Evolutionary conservation across 1,284 basidiomycete species (phyloP).

Genomic region (Ganoderma lingzhi): DNA sequence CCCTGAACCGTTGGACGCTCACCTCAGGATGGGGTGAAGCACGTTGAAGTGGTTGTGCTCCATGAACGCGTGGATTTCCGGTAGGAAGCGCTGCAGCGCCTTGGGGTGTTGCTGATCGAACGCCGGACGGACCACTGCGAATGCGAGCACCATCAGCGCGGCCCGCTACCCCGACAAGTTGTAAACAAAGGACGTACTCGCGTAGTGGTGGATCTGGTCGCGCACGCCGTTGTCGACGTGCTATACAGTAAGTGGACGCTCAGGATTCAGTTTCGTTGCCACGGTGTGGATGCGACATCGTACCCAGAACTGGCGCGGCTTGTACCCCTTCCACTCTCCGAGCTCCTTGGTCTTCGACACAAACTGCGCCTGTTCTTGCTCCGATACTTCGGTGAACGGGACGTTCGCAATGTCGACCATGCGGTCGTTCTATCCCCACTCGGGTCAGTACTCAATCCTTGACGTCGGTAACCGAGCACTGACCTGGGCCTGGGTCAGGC

Average conservation of each 20-base stretch:
- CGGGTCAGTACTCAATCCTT: neutral
- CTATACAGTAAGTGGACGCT: too few relatives aligned
- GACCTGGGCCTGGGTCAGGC: conserved; percentile 56
- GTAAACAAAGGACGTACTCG: conserved; percentile 55
- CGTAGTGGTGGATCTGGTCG: conserved; percentile 69
- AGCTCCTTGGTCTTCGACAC: conserved; percentile 56
- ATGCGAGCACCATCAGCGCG: neutral
- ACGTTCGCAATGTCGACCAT: conserved; percentile 32
- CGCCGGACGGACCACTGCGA: conserved; percentile 13
- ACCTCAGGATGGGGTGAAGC: conserved; percentile 16
- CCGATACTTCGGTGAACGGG: conserved; percentile 54
- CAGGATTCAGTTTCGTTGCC: too few relatives aligned
- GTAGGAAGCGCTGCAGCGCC: conserved; percentile 47
- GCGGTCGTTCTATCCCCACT: conserved; percentile 33
- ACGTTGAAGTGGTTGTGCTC: conserved; percentile 43
- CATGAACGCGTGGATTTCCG: conserved; percentile 49
- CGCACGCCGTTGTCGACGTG: conserved; percentile 64
- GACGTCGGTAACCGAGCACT: too few relatives aligned
- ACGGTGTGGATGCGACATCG: neutral
- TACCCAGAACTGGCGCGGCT: conserved; percentile 64
- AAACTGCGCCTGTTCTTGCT: conserved; percentile 66
- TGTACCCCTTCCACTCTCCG: conserved; percentile 69
- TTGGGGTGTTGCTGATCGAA: conserved; percentile 41
- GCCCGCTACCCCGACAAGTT: too few relatives aligned
- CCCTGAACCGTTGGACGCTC: neutral